Conservation (phyloP, 495 filamentous ascomycete genomes). For the Podospora pseudoanserina region DNA sequence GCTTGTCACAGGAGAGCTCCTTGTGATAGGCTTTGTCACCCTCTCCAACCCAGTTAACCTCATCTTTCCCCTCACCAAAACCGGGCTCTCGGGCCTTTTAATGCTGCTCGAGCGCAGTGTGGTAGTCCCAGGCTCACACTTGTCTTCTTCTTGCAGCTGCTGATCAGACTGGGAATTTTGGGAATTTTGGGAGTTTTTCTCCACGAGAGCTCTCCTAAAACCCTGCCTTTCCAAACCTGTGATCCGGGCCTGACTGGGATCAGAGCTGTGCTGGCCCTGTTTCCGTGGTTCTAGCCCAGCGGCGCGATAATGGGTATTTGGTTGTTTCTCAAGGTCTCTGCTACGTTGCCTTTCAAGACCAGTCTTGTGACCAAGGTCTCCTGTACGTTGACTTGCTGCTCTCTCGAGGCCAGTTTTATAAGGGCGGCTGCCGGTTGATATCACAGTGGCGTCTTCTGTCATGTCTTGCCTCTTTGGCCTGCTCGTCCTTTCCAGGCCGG, state of each 20-base stretch:
- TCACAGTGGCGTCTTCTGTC: not conserved
- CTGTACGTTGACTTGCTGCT: not conserved
- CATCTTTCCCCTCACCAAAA: conserved; percentile 1
- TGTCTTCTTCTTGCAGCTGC: not conserved
- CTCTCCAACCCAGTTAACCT: conserved; percentile 25
- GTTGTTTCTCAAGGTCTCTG: not conserved
- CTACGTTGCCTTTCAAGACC: not conserved
- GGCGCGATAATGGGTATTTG: not conserved
- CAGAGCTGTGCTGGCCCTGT: not conserved
- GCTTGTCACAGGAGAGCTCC: conserved; percentile 19
- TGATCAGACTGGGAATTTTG: not conserved
- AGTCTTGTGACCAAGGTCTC: not conserved
- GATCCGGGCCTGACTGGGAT: not conserved
- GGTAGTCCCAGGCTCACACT: not conserved
- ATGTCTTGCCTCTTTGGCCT: not conserved
- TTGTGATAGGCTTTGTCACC: conserved; percentile 17
- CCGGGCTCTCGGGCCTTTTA: conserved; percentile 3
- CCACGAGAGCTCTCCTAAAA: not conserved
- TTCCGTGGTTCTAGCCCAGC: not conserved
- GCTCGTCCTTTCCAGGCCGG: not conserved
- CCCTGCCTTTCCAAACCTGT: conserved; percentile 2
- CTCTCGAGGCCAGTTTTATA: not conserved
- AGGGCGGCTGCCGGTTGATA: not conserved
- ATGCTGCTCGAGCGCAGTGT: not conserved
- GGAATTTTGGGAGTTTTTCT: not conserved